Evolutionary conservation across 805 yeast genomes (phyloP).

Genomic region (Metschnikowia dekortorum): DNA sequence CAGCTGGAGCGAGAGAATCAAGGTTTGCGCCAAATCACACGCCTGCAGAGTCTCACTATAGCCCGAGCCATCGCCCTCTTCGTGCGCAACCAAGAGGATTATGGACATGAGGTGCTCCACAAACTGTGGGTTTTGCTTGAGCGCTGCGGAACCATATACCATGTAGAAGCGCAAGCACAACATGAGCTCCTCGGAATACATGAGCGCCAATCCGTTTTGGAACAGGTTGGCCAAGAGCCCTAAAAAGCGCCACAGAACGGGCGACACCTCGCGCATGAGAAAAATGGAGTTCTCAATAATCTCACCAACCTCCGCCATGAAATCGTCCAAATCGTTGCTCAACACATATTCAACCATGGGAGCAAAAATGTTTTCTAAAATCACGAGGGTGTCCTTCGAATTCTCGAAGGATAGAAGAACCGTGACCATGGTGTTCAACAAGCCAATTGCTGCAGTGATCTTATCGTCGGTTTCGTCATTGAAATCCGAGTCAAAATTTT

Average conservation of each 20-base stretch:
- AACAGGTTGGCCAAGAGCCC: slow-evolving; percentile 38
- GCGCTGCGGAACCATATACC: slow-evolving; percentile 45
- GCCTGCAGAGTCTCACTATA: slow-evolving; percentile 54
- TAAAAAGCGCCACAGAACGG: slow-evolving; percentile 72
- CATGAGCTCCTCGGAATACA: slow-evolving; percentile 70
- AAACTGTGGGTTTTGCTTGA: slow-evolving; percentile 37
- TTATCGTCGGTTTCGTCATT: slow-evolving; percentile 52
- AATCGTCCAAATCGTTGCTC: slow-evolving; percentile 62
- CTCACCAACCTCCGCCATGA: slow-evolving; percentile 72
- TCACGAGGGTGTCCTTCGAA: slow-evolving; percentile 59
- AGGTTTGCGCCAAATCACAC: slow-evolving; percentile 60
- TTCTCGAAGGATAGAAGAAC: slow-evolving; percentile 79
- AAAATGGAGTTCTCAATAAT: slow-evolving; percentile 50
- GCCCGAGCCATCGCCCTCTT: slow-evolving; percentile 44
- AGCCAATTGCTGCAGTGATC: slow-evolving; percentile 76
- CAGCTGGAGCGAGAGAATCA: slow-evolving; percentile 57
- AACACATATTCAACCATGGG: slow-evolving; percentile 71
- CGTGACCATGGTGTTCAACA: slow-evolving; percentile 77
- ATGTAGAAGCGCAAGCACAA: slow-evolving; percentile 73
- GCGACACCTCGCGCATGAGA: slow-evolving; percentile 41
- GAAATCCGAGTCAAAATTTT: slow-evolving; percentile 24
- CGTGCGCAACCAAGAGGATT: slow-evolving; percentile 38
- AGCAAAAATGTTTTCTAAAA: slow-evolving; percentile 60
- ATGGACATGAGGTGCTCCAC: slow-evolving; percentile 49
- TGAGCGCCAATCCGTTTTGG: slow-evolving; percentile 48